phyloP scores from a whole-genome alignment of 345 rosid species.

The Toxicodendron radicans region DNA sequence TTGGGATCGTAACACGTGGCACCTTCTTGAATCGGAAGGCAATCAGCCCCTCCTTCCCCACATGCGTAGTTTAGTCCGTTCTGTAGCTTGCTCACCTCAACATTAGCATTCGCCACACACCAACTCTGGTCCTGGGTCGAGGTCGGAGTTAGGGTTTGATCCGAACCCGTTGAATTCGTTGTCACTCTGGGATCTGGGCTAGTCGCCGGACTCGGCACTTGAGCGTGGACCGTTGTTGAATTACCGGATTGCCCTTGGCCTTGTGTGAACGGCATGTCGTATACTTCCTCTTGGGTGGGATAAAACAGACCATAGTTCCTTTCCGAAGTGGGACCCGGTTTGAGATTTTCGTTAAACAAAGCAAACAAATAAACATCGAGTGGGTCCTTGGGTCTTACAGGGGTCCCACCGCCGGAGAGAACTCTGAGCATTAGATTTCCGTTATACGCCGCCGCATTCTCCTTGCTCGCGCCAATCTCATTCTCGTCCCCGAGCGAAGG shows the following conservation, averaged over 20 bases:
- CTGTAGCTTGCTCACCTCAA: constrained; percentile 51
- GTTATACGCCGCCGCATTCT: constrained; percentile 83
- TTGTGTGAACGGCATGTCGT: constrained; percentile 55
- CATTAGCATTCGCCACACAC: constrained; percentile 68
- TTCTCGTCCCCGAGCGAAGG: constrained; percentile 84
- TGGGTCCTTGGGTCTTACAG: constrained; percentile 62
- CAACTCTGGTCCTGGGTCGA: constrained; percentile 52
- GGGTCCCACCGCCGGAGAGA: constrained; percentile 73
- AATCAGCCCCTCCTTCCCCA: constrained; percentile 90
- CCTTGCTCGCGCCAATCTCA: constrained; percentile 65
- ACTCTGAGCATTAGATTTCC: constrained; percentile 72
- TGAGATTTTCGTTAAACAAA: constrained; percentile 81
- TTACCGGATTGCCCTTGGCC: constrained; percentile 17
- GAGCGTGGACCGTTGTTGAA: constrained; percentile 22
- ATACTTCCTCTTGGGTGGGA: constrained; percentile 72
- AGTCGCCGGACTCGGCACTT: too few species aligned
- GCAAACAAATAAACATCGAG: constrained; percentile 80
- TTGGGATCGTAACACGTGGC: constrained; percentile 68
- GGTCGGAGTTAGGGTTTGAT: too few species aligned
- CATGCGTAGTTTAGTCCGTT: constrained; percentile 75
- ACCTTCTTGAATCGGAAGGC: constrained; percentile 72
- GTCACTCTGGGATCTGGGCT: too few species aligned
- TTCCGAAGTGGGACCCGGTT: constrained; percentile 85
- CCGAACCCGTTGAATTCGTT: too few species aligned
- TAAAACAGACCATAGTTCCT: constrained; percentile 90